These are phyloP conservation scores for Gentiana straminea DNA, from an alignment of 257 asterid genomes.

Conservation along the genomic window DNA sequence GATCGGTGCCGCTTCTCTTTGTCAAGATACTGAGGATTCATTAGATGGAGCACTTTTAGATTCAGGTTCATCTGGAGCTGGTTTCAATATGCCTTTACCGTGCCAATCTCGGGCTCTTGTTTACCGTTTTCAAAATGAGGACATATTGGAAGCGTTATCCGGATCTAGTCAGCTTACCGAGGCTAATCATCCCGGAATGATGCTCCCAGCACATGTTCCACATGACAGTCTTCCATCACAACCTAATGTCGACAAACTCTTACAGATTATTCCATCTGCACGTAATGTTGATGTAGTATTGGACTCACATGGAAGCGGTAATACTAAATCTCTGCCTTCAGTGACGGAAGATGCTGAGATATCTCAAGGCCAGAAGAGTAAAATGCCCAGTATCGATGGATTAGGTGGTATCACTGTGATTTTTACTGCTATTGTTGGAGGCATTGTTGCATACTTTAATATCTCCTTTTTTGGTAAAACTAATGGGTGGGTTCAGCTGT, in stretches of 20 bases:
- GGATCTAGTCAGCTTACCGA: slow-evolving; percentile 30
- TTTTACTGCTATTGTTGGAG: slow-evolving; percentile 17
- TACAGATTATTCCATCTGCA: slow-evolving; percentile 27
- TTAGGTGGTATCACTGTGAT: slow-evolving; percentile 11
- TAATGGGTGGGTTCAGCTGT: slow-evolving; percentile 17
- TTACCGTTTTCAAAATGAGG: slow-evolving; percentile 50
- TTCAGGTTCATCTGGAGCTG: slow-evolving; percentile 37
- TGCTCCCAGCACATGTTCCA: slow-evolving; percentile 37
- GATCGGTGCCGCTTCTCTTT: slow-evolving; percentile 77
- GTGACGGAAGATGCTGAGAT: slow-evolving; percentile 6
- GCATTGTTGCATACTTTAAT: slow-evolving; percentile 22
- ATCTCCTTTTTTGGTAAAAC: slow-evolving; percentile 19
- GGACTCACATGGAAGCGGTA: slow-evolving; percentile 16
- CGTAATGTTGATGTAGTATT: slow-evolving; percentile 10
- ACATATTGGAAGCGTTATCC: slow-evolving; percentile 30
- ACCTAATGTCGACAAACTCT: slow-evolving; percentile 50
- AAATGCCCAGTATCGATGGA: slow-evolving; percentile 14
- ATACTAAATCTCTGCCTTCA: slow-evolving; percentile 18
- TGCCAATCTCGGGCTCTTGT: slow-evolving; percentile 82
- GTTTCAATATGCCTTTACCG: slow-evolving; percentile 67
- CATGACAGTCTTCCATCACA: slow-evolving; percentile 44
- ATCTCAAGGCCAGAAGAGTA: slow-evolving; percentile 13
- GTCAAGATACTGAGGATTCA: slow-evolving; percentile 48
- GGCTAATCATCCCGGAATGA: slow-evolving; percentile 35
- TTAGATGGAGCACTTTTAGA: slow-evolving; percentile 26